These are phyloP conservation scores for Narthecium ossifragum DNA, from an alignment of 106 monocot genomes.

Conservation along the genomic window DNA sequence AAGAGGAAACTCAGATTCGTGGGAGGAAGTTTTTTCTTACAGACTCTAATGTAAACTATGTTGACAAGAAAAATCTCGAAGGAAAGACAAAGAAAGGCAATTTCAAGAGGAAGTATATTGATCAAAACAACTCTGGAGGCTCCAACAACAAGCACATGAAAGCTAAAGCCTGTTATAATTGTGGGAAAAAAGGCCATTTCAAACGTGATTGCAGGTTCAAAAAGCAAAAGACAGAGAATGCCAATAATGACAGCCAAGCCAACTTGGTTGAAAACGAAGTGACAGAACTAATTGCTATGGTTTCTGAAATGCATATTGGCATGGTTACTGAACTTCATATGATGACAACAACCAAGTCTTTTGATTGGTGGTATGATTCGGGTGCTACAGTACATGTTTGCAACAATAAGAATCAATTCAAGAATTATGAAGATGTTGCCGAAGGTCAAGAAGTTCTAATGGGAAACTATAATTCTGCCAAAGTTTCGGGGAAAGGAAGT, in stretches of 20 bases:
- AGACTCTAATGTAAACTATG: not conserved
- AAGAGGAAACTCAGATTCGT: not conserved
- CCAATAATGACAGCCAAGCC: not conserved
- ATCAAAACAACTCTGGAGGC: too few relatives aligned
- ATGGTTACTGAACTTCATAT: not conserved
- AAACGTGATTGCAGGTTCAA: not conserved
- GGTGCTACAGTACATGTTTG: conserved; percentile 11
- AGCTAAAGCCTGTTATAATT: not conserved
- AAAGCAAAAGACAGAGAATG: too few relatives aligned
- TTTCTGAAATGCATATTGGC: not conserved
- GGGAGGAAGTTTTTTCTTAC: not conserved
- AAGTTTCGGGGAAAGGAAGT: conserved; percentile 5
- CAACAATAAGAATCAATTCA: conserved; percentile 3
- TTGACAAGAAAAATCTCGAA: not conserved
- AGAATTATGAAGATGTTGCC: not conserved
- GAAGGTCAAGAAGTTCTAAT: conserved; percentile 1
- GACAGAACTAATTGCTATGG: conserved; percentile 2
- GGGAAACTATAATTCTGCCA: not conserved
- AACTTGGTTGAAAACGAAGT: not conserved
- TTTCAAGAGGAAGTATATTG: too few relatives aligned
- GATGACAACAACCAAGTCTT: not conserved
- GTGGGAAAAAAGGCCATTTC: conserved; percentile 1
- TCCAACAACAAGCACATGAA: not conserved
- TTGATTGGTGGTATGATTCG: conserved; percentile 6
- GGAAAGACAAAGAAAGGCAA: not conserved